These are phyloP conservation scores for Auriscalpium microsporum DNA, from an alignment of 768 basidiomycete species.

Conservation along the genomic window DNA sequence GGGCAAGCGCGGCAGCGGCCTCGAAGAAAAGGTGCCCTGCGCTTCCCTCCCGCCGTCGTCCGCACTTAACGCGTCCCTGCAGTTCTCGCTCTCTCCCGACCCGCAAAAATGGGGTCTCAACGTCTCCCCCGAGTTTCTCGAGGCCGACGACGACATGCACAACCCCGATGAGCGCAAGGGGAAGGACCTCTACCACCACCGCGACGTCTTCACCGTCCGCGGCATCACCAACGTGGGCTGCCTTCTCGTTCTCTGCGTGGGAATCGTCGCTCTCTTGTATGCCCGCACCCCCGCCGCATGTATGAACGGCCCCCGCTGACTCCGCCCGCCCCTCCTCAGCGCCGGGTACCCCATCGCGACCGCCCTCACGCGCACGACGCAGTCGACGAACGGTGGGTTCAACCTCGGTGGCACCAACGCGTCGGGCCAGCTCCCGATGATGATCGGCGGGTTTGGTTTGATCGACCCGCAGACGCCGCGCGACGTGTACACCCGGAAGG, in stretches of 20 bases:
- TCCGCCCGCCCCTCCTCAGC: neutral
- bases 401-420: constrained; percentile 41
- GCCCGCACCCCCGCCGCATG: constrained; percentile 17
- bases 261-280: constrained; percentile 4
- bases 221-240: constrained; percentile 30
- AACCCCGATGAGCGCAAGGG: constrained; percentile 38
- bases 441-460: constrained; percentile 24
- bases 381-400: constrained; percentile 21
- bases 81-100: constrained; percentile 63
- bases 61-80: neutral
- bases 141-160: constrained; percentile 68
- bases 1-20: neutral
- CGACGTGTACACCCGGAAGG: constrained; percentile 38
- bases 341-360: constrained; percentile 17
- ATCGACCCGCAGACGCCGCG: constrained; percentile 39
- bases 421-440: constrained; percentile 34
- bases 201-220: constrained; percentile 20
- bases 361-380: constrained; percentile 3
- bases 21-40: neutral
- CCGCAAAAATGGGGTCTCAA: constrained; percentile 60
- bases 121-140: constrained; percentile 43
- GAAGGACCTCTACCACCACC: constrained; percentile 24
- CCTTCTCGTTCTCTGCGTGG: constrained; percentile 10
- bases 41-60: neutral
- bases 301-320: neutral